These are phyloP conservation scores for Microthlaspi erraticum DNA, from an alignment of 345 rosid genomes.

Conservation along the genomic window DNA sequence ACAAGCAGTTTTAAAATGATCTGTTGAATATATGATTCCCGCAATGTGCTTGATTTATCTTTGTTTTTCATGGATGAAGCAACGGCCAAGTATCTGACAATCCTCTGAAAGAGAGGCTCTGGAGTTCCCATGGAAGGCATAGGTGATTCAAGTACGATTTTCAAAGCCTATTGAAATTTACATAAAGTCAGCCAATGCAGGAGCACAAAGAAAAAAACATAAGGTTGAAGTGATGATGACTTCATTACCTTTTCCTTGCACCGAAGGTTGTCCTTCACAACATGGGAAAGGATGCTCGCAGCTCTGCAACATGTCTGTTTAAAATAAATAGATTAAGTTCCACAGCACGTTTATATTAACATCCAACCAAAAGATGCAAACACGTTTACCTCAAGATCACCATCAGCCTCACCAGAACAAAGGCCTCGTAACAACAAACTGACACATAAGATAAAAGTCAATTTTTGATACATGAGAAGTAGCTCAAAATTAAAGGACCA, in stretches of 20 bases:
- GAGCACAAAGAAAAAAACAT: conserved; percentile 8
- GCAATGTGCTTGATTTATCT: conserved; percentile 61
- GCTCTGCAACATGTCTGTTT: conserved; percentile 93
- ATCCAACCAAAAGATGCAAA: conserved; percentile 10
- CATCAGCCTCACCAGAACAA: conserved; percentile 80
- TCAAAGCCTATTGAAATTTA: conserved; percentile 58
- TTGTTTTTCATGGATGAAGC: conserved; percentile 76
- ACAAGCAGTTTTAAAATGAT: conserved; percentile 87
- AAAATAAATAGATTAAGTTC: conserved; percentile 22
- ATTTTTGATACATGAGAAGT: conserved; percentile 12
- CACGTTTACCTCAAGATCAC: conserved; percentile 87
- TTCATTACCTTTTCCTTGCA: conserved; percentile 87
- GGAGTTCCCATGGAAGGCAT: conserved; percentile 77
- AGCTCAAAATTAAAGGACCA: conserved; percentile 8
- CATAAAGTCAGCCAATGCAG: conserved; percentile 25
- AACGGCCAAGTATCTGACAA: conserved; percentile 89
- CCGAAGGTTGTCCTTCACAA: conserved; percentile 72
- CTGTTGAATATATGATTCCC: conserved; percentile 64
- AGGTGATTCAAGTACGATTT: conserved; percentile 77
- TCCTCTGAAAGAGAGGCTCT: conserved; percentile 85
- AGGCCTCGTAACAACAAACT: conserved; percentile 94
- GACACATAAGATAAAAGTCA: conserved; percentile 41
- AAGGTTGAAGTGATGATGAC: background rate
- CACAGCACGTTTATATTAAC: background rate
- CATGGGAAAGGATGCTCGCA: conserved; percentile 91